Base-by-base conservation (phyloP, 805 yeast species). In the Wickerhamomyces alni region DNA sequence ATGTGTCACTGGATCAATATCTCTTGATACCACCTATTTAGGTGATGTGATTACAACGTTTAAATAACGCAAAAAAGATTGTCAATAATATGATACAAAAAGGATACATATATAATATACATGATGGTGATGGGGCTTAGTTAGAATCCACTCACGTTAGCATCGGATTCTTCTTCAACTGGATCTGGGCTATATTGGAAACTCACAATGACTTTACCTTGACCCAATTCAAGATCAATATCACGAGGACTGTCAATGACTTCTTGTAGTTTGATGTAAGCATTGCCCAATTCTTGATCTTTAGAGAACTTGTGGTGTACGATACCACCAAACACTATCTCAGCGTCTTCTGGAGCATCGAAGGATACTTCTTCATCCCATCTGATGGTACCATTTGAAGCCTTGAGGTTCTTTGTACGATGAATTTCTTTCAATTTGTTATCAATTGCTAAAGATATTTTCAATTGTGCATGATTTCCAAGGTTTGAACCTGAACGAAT, bases 281-380 rank as follows among this genome's bases (percentile, higher is more conserved):
- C 78, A 35, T 68, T 68, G 11, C 83, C 95, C 30, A 87, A 40
- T 41, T 76, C 84, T 21, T 67, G 65, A 48, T 76, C 81, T 54
- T 82, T 80, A 29, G 95, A 88, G 50, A 89, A 72, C 3, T 77
- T 72, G 57, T 85, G 93, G 53, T 76, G 83, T 26, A 80, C 77
- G 31, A 76, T 67, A 21, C 86, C 75, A 30, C 70, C 68, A 52
- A 91, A 75, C 3, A 75, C 64, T 31, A 89, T 52, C 39, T 66
- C 70, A 4, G 81, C 80, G 10, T 74, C 81, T 5, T 79, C 61
- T 5, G 81, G 67, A 5, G 91, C 80, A 52, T 74, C 78, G 66
- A 89, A 84, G 5, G 80, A 69, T 43, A 73, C 67, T 17, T 78
- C 66, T 54, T 87, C 96, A 43, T 77, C 70, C 77, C 82, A 80